These are phyloP conservation scores for Peronosclerospora sorghi DNA, from an alignment of 352 stramenopile genomes.

Conservation along the genomic window DNA sequence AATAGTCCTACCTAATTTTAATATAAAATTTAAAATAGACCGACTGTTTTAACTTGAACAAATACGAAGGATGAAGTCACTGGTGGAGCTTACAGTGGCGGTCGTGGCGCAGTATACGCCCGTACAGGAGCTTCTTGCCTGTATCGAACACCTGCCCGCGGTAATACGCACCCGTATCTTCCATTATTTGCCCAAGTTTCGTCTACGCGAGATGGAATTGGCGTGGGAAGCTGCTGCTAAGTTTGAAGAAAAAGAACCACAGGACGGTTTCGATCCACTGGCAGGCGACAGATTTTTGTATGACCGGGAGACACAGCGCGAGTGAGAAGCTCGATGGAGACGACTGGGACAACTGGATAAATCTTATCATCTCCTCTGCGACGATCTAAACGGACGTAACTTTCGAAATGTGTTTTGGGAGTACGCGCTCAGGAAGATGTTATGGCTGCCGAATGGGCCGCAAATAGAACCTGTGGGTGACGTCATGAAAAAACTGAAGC, in stretches of 20 bases:
- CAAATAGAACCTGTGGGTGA: slow-evolving; percentile 1
- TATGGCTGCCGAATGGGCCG: slow-evolving; percentile 21
- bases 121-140: slow-evolving; percentile 26
- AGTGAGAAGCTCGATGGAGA: slow-evolving; percentile 20
- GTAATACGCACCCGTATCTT: slow-evolving; percentile 33
- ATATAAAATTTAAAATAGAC: too few relatives aligned
- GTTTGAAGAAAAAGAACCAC: slow-evolving; percentile 4
- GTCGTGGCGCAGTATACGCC: slow-evolving; percentile 21
- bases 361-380: slow-evolving; percentile 9
- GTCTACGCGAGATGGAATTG: too few relatives aligned
- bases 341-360: slow-evolving; percentile 2
- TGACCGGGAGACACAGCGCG: slow-evolving; percentile 21
- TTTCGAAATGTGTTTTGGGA: slow-evolving; percentile 42
- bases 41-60: too few relatives aligned
- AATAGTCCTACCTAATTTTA: too few relatives aligned
- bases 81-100: slow-evolving; percentile 23
- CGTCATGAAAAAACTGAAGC: slow-evolving; percentile 1
- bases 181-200: too few relatives aligned
- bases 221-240: too few relatives aligned
- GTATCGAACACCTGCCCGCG: slow-evolving; percentile 31
- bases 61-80: too few relatives aligned
- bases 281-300: too few relatives aligned
- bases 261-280: slow-evolving; percentile 11
- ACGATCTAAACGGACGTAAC: slow-evolving; percentile 21
- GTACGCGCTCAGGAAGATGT: slow-evolving; percentile 31